Evolutionary conservation across 345 rosid genomes (phyloP).

Genomic region (Gossypium australe): DNA sequence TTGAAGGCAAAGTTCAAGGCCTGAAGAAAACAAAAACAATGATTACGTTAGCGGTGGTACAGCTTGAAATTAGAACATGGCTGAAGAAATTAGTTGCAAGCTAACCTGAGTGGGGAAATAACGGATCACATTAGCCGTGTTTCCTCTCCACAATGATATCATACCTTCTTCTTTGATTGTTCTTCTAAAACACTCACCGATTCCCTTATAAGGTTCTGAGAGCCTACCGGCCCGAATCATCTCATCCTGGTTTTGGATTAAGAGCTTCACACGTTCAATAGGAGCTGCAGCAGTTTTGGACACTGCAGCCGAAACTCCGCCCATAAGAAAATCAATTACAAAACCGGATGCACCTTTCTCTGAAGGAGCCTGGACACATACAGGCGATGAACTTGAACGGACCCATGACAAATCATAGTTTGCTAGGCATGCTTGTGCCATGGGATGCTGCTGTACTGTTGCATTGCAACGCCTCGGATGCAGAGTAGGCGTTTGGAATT

Average conservation of each 20-base stretch:
- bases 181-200: constrained; percentile 34
- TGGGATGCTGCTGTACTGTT: constrained; percentile 18
- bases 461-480: constrained; percentile 24
- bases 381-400: constrained; percentile 14
- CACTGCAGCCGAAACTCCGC: background rate
- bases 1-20: constrained; percentile 22
- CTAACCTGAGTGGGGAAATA: constrained; percentile 47
- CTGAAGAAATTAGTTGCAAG: background rate
- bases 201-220: constrained; percentile 38
- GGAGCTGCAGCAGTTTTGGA: background rate
- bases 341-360: constrained; percentile 30
- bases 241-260: constrained; percentile 36
- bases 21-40: constrained; percentile 12
- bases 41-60: background rate
- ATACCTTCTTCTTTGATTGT: constrained; percentile 37
- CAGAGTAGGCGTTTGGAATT: constrained; percentile 23
- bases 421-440: background rate
- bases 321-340: constrained; percentile 10
- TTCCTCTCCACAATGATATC: constrained; percentile 44
- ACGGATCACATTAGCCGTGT: constrained; percentile 43
- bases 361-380: constrained; percentile 29
- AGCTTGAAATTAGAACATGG: background rate
- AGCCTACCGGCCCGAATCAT: constrained; percentile 44
- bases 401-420: constrained; percentile 7
- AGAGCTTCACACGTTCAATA: background rate